phyloP scores from a whole-genome alignment of 2,329 filamentous ascomycete genomes.

The Coniochaeta sp. region DNA sequence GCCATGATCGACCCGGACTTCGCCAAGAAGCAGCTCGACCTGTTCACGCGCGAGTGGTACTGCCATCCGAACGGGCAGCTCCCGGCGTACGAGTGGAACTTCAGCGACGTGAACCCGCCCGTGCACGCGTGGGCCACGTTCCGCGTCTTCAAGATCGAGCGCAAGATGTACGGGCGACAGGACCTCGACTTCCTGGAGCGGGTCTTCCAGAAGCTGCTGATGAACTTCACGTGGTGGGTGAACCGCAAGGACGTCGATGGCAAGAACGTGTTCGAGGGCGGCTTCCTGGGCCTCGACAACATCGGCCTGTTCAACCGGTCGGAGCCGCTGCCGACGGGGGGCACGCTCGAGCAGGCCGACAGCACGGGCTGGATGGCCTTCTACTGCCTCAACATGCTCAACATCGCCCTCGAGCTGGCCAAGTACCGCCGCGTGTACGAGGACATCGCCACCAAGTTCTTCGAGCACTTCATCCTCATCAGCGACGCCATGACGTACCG shows the following conservation, averaged over 20 bases:
- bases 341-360: slow-evolving; percentile 90
- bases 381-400: slow-evolving; percentile 93
- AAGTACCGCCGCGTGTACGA: slow-evolving; percentile 95
- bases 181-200: slow-evolving; percentile 93
- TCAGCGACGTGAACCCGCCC: slow-evolving; percentile 92
- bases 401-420: slow-evolving; percentile 89
- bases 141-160: slow-evolving; percentile 94
- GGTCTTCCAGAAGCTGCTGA: slow-evolving; percentile 88
- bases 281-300: slow-evolving; percentile 92
- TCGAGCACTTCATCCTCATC: slow-evolving; percentile 97
- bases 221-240: slow-evolving; percentile 99
- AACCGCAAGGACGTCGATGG: slow-evolving; percentile 91
- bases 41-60: slow-evolving; percentile 97
- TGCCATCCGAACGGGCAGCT: slow-evolving; percentile 96
- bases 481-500: slow-evolving; percentile 93
- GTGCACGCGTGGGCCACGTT: slow-evolving; percentile 97
- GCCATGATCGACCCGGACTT: slow-evolving; percentile 98
- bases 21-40: slow-evolving; percentile 93
- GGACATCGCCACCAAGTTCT: slow-evolving; percentile 96
- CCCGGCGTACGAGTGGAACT: slow-evolving; percentile 94
- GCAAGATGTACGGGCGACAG: slow-evolving; percentile 91
- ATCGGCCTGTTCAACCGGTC: slow-evolving; percentile 97
- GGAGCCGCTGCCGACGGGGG: slow-evolving; percentile 87
- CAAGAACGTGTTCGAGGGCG: slow-evolving; percentile 96
- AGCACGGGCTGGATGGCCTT: slow-evolving; percentile 99